Evolutionary conservation across 176 grass and related monocot species (phyloP).

Genomic region (Tillandsia fasciculata): DNA sequence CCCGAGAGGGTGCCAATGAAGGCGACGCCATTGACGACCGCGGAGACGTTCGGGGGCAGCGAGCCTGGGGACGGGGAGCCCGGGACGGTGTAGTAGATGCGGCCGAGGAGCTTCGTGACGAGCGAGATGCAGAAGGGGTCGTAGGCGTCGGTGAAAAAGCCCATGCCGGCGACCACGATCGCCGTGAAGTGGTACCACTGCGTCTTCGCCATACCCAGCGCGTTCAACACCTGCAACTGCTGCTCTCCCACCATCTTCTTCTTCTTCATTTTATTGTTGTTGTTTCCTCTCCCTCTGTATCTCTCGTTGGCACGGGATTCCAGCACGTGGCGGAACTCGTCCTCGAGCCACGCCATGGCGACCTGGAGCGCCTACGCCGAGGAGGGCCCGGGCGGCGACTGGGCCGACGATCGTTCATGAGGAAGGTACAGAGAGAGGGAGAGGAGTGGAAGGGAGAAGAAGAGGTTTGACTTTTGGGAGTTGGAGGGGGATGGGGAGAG

Average conservation of each 20-base stretch:
- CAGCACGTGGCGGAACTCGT: slow-evolving; percentile 72
- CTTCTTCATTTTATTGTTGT: neutral
- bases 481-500: too few species aligned
- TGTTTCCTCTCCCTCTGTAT: too few species aligned
- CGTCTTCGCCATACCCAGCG: slow-evolving; percentile 54
- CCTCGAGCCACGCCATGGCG: slow-evolving; percentile 70
- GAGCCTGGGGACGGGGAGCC: slow-evolving; percentile 36
- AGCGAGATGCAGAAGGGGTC: slow-evolving; percentile 47
- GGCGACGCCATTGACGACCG: slow-evolving; percentile 60
- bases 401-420: slow-evolving; percentile 20
- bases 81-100: slow-evolving; percentile 51
- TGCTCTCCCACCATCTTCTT: slow-evolving; percentile 28
- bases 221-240: slow-evolving; percentile 39
- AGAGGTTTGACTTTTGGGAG: too few species aligned
- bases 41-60: slow-evolving; percentile 44
- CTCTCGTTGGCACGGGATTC: slow-evolving; percentile 36
- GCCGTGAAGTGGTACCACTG: slow-evolving; percentile 80
- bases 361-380: slow-evolving; percentile 33
- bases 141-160: slow-evolving; percentile 37
- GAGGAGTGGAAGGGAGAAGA: too few species aligned
- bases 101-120: slow-evolving; percentile 69
- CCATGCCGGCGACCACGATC: slow-evolving; percentile 46
- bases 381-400: slow-evolving; percentile 1
- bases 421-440: too few species aligned
- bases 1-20: slow-evolving; percentile 55